Evolutionary conservation across 2,329 filamentous ascomycete species (phyloP).

Genomic region (Rutstroemia sp.): DNA sequence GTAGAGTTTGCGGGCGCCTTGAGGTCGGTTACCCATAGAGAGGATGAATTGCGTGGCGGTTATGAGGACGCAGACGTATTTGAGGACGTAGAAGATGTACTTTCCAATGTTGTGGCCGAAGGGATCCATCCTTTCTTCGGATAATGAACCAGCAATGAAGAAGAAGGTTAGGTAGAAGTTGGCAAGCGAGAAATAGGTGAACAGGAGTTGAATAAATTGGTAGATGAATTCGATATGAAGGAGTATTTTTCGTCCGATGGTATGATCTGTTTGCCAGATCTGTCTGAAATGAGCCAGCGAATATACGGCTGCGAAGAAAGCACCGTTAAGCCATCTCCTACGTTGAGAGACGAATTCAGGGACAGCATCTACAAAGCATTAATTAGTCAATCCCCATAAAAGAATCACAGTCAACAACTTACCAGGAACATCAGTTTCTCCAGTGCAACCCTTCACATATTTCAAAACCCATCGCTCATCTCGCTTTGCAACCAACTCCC

Average conservation of each 20-base stretch:
- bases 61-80: conserved; percentile 78
- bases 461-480: conserved; percentile 95
- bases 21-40: conserved; percentile 90
- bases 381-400: neutral
- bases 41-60: conserved; percentile 96
- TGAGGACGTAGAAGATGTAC: conserved; percentile 78
- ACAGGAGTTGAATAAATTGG: conserved; percentile 84
- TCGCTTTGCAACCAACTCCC: conserved; percentile 92
- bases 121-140: conserved; percentile 73
- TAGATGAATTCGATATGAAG: conserved; percentile 95
- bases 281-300: conserved; percentile 92
- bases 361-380: conserved; percentile 59
- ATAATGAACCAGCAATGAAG: conserved; percentile 88
- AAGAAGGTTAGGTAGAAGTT: conserved; percentile 99
- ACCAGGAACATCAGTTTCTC: conserved; percentile 97
- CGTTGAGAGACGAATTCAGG: conserved; percentile 97
- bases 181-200: conserved; percentile 96
- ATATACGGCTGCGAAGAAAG: conserved; percentile 97
- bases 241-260: conserved; percentile 77
- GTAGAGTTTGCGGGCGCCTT: conserved; percentile 90
- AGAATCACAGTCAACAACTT: conserved; percentile 33
- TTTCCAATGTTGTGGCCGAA: conserved; percentile 83
- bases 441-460: conserved; percentile 93
- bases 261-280: conserved; percentile 90
- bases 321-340: conserved; percentile 94